Evolutionary conservation across 352 stramenopile species (phyloP), one percentile per base, ranked within the genome.

Genomic region (Globisporangium uncinulatum): DNA sequence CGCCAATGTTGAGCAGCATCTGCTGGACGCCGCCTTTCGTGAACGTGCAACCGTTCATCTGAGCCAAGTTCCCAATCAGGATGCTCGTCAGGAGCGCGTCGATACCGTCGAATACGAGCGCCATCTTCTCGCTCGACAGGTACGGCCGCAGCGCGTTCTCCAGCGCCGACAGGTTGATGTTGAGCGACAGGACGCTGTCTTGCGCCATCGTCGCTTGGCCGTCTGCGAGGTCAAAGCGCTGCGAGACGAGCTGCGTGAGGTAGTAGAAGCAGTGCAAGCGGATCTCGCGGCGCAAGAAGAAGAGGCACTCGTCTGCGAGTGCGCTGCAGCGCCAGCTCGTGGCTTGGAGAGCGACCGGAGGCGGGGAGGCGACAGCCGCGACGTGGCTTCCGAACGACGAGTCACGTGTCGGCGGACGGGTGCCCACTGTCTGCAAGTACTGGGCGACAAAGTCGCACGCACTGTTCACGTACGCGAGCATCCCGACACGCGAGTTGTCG

Each of bases 391-490:
- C 45, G 54, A 64, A 17, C 45, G 54, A 64, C 17, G 56, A 37
- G 21, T 24, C n/a, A 4, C 44, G 45, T 3, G 20, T 15, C 5
- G 32, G 7, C 19, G 32, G n/a, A 7, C 8, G 15, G 3, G 32
- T 19, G 49, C 11, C 45, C 29, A 36, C 36, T 14, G 17, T 61
- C 54, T 79, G 57, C 46, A 90, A 57, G 41, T 87, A 83, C 31
- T 75, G 48, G 3, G 71, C 76, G n/a, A 90, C 86, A 48, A 85
- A 77, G 51, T 89, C 75, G 39, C 79, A 89, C 1, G 76, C 79
- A 53, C 74, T 86, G 54, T 90, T 89, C n/a, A 83, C 72, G 61
- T 92, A 92, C 11, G 67, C 79, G 19, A 92, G 76, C 77, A 92
- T 90, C 10, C 71, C 78, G 43, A 92, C 74, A 3, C 76, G 75